These are phyloP conservation scores for Fereydounia khargensis DNA, from an alignment of 1,284 basidiomycete species.

Conservation along the genomic window DNA sequence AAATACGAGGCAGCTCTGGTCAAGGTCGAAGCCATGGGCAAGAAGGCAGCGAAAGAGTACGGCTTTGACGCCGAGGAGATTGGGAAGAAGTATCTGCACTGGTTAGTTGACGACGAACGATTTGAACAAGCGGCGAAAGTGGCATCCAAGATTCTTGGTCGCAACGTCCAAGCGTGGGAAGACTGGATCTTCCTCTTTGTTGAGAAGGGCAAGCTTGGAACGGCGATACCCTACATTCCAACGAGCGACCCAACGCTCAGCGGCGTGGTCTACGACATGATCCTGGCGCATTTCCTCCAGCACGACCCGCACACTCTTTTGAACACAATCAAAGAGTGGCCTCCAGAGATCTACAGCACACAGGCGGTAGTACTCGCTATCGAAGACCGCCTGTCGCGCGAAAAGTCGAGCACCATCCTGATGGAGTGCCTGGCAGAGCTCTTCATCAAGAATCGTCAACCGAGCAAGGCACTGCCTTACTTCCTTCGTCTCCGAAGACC, in stretches of 20 bases:
- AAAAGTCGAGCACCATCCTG: slow-evolving; percentile 64
- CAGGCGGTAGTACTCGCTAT: slow-evolving; percentile 82
- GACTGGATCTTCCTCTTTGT: slow-evolving; percentile 91
- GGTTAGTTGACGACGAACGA: slow-evolving; percentile 64
- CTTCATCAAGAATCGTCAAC: slow-evolving; percentile 84
- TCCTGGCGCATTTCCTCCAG: slow-evolving; percentile 79
- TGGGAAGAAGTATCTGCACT: slow-evolving; percentile 47
- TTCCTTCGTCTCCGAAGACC: slow-evolving; percentile 80
- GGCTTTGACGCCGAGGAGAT: slow-evolving; percentile 64
- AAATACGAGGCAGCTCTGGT: slow-evolving; percentile 85
- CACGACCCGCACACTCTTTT: slow-evolving; percentile 75
- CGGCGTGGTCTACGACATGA: slow-evolving; percentile 89
- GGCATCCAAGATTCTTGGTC: slow-evolving; percentile 81
- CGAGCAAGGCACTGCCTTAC: slow-evolving; percentile 87
- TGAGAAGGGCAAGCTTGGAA: slow-evolving; percentile 75
- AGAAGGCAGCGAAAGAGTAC: slow-evolving; percentile 25
- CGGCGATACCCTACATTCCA: slow-evolving; percentile 85
- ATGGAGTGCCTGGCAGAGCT: slow-evolving; percentile 92
- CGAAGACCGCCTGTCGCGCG: slow-evolving; percentile 68
- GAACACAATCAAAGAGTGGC: slow-evolving; percentile 81
- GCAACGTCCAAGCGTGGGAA: slow-evolving; percentile 82
- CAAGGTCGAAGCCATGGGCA: slow-evolving; percentile 71
- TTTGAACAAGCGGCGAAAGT: slow-evolving; percentile 78
- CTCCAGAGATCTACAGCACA: slow-evolving; percentile 83
- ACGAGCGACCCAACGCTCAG: slow-evolving; percentile 76